phyloP scores from a whole-genome alignment of 2,329 filamentous ascomycete species.

The Ascochyta clinopodiicola region DNA sequence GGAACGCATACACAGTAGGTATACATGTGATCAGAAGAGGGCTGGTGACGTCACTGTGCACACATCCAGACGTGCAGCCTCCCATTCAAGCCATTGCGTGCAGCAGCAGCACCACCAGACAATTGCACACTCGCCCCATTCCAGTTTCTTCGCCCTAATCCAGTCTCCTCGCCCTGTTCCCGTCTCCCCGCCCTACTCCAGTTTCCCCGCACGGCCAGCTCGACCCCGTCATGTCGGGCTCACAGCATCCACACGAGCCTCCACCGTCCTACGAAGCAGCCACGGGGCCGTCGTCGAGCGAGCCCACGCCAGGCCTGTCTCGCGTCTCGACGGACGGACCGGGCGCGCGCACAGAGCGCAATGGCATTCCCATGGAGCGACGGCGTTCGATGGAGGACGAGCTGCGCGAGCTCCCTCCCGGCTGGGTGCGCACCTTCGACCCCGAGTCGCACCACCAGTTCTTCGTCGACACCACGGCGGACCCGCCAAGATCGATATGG shows the following conservation, averaged over 20 bases:
- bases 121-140: background rate
- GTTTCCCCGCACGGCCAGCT: background rate
- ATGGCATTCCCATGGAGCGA: conserved; percentile 60
- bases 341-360: conserved; percentile 47
- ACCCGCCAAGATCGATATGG: conserved; percentile 66
- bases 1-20: background rate
- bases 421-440: conserved; percentile 66
- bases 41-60: conserved; percentile 15
- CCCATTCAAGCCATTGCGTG: background rate
- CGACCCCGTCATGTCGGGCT: conserved; percentile 7
- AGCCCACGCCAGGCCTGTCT: conserved; percentile 27
- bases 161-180: no score
- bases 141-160: no score
- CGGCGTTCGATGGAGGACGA: conserved; percentile 70
- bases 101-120: no score
- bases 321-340: conserved; percentile 43
- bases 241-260: conserved; percentile 31
- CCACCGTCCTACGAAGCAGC: conserved; percentile 46
- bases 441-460: conserved; percentile 63
- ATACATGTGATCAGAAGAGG: background rate
- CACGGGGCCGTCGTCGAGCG: conserved; percentile 30
- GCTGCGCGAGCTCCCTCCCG: conserved; percentile 59
- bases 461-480: conserved; percentile 64
- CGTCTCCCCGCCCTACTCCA: no score
- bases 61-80: conserved; percentile 1